Evolutionary conservation across 805 yeast genomes (phyloP), one percentile per base, ranked within the genome.

Genomic region (Starmera caribaea): DNA sequence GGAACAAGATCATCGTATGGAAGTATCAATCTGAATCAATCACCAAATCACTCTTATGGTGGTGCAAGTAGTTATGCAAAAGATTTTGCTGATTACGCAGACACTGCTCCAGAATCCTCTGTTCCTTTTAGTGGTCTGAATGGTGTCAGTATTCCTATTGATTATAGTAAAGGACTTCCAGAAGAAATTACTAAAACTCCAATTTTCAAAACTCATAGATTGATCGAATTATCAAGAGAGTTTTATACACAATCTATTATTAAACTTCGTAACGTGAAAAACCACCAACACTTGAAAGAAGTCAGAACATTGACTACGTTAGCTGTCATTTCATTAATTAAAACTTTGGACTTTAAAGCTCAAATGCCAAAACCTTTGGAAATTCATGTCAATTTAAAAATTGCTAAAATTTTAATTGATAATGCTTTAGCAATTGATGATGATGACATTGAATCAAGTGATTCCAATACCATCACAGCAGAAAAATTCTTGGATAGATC

Each of bases 271-370:
- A 40, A 33, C 11, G 45, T 59, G 7, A 24, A 36, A 8, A 41
- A 49, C 17, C 54, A 53, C 21, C 33, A 35, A 5, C 50, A 57
- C 16, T 34, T 62, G 35, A 36, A 40, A n/a, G 62, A 61, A 44
- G 62, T 61, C 39, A 59, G 49, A 41, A 48, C 60, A 4, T 39
- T 65, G 37, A 49, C 62, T 1, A 48, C 52, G 12, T 51, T 58
- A 42, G 39, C 61, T 3, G 44, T 63, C 1, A 43, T 40, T 26
- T 43, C 55, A 10, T 44, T 60, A 48, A 48, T 30, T 16, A 43
- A 31, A 39, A 41, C 33, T 36, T 34, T 41, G 40, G 47, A 15
- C 21, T 56, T 55, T 14, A 57, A 50, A 27, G 56, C 56, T 29
- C 59, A 55, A 36, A 43, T 50, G 2, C 38, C 51, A 5, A 44